Base-by-base conservation (phyloP, 345 rosid species). In the Alliaria petiolata region DNA sequence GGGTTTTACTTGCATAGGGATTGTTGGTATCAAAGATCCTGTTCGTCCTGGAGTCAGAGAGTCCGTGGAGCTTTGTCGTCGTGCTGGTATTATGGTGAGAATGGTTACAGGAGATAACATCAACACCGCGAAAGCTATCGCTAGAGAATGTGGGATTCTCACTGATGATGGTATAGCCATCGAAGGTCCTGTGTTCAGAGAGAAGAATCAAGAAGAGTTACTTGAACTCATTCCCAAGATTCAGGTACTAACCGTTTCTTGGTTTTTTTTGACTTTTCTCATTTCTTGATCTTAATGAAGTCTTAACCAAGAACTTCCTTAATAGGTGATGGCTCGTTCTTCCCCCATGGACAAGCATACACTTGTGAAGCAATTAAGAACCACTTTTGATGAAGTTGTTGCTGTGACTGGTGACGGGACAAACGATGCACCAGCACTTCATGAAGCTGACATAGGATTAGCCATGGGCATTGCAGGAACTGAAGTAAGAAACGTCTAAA, bases 381-480 rank as follows among this genome's bases (percentile, higher is more conserved):
- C 95, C 1, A 88, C 96, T 17, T 87, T 90, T 34, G 87, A 85
- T 65, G 87, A 85, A 76, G 98, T 92, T 46, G 95, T 92, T 69
- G 96, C 95, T 0, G 96, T 87, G 60, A 92, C 95, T 53, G 96
- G 98, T 47, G 98, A 92, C 59, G 98, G 98, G 20, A 90, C 98
- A 68, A 92, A 92, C 55, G 98, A 92, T 78, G 96, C 98, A 62
- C 98, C 98, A 19, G 95, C 98, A 11, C 90, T 92, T 15, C 96
- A 92, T 28, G 98, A 92, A 70, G 96, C 98, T 30, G 98, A 92
- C 52, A 92, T 92, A 52, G 98, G 98, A 74, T 84, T 90, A 63
- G 96, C 96, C 42, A 92, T 90, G 98, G 98, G 98, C 71, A 92
- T 90, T 71, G 91, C 98, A 5, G 98, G 98, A 78, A 92, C 98